These are phyloP conservation scores for Wickerhamomyces hampshirensis DNA, from an alignment of 805 yeast genomes.

Conservation along the genomic window DNA sequence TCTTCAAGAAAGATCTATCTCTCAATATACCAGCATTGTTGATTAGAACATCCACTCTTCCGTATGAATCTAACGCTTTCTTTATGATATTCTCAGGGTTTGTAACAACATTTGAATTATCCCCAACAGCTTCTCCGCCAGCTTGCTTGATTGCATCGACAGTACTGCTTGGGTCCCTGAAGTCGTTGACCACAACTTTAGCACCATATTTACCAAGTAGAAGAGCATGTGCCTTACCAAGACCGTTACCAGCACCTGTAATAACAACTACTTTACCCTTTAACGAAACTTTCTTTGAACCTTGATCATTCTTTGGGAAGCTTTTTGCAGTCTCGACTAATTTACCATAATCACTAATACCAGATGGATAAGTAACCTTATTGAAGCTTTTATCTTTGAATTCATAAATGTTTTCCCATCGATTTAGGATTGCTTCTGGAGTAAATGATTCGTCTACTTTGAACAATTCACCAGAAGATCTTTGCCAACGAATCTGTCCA, in stretches of 20 bases:
- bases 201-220: constrained; percentile 90
- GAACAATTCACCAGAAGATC: constrained; percentile 81
- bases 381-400: constrained; percentile 56
- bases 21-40: constrained; percentile 95
- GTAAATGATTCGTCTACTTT: constrained; percentile 74
- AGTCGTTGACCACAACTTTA: constrained; percentile 89
- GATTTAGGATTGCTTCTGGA: constrained; percentile 74
- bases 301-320: constrained; percentile 57
- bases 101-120: constrained; percentile 73
- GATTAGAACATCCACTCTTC: constrained; percentile 77
- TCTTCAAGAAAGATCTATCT: constrained; percentile 81
- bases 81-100: constrained; percentile 73
- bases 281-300: constrained; percentile 52
- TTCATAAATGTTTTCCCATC: constrained; percentile 57
- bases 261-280: constrained; percentile 82
- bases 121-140: constrained; percentile 74
- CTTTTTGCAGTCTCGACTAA: constrained; percentile 48
- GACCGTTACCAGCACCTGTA: constrained; percentile 94
- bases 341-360: constrained; percentile 64
- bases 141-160: constrained; percentile 76
- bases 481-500: constrained; percentile 92
- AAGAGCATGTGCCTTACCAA: constrained; percentile 87
- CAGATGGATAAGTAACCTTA: constrained; percentile 60
- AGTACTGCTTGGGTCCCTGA: constrained; percentile 65
- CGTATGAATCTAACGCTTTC: constrained; percentile 71